phyloP scores from a whole-genome alignment of 805 yeast genomes.

The Kluyveromyces wickerhamii region DNA sequence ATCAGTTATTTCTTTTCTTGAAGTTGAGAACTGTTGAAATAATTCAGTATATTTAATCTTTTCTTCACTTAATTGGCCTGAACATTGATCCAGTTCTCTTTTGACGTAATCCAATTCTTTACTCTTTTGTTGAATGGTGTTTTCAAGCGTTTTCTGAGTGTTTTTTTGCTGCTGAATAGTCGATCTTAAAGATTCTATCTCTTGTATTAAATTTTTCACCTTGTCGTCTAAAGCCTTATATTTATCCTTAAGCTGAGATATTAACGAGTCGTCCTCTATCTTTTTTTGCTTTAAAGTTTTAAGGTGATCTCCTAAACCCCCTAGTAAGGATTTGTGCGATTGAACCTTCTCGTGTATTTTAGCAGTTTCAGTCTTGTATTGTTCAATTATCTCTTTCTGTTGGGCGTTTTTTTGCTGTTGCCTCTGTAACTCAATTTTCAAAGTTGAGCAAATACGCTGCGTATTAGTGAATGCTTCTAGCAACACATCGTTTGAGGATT shows the following conservation, averaged over 20 bases:
- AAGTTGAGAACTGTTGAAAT: conserved; percentile 12
- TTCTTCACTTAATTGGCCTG: conserved; percentile 42
- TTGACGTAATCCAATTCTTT: conserved; percentile 32
- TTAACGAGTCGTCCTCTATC: conserved; percentile 13
- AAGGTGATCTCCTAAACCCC: conserved; percentile 18
- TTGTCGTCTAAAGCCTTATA: conserved; percentile 13
- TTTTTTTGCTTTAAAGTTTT: conserved; percentile 19
- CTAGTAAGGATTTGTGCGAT: conserved; percentile 18
- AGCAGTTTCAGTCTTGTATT: conserved; percentile 17
- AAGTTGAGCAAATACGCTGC: conserved; percentile 29
- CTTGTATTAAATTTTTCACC: conserved; percentile 17
- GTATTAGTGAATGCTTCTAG: conserved; percentile 35
- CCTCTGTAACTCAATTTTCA: conserved; percentile 28
- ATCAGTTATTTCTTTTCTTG: conserved; percentile 5
- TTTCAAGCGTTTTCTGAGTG: conserved; percentile 14
- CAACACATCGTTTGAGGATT: conserved; percentile 31
- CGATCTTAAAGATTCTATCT: conserved; percentile 16
- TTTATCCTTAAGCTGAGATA: conserved; percentile 21
- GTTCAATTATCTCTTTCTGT: conserved; percentile 20
- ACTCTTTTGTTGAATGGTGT: conserved; percentile 18
- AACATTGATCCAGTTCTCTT: conserved; percentile 34
- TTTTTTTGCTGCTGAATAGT: conserved; percentile 22
- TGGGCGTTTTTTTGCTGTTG: conserved; percentile 22
- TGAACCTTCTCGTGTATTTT: conserved; percentile 18
- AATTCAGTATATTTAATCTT: conserved; percentile 30